These are phyloP conservation scores for Fraxinus xanthoxyloides DNA, from an alignment of 305 asterid genomes.

Conservation along the genomic window DNA sequence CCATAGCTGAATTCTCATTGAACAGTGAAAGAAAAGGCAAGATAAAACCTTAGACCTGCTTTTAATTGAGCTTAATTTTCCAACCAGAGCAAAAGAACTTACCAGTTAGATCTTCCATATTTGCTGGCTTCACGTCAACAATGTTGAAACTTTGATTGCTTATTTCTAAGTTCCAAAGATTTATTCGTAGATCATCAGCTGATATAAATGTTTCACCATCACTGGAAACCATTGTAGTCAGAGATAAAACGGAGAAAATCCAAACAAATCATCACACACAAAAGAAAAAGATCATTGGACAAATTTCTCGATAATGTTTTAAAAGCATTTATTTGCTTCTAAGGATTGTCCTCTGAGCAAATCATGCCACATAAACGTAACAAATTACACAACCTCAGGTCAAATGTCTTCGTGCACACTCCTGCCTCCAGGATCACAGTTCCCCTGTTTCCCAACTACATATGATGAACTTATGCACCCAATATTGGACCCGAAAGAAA, in stretches of 20 bases:
- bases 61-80: background rate
- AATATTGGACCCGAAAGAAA: constrained; percentile 12
- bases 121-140: constrained; percentile 94
- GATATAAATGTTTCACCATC: constrained; percentile 98
- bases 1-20: background rate
- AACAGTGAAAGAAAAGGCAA: background rate
- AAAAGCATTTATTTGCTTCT: constrained; percentile 16
- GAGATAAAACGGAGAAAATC: constrained; percentile 3
- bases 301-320: constrained; percentile 12
- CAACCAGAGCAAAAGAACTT: constrained; percentile 14
- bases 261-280: constrained; percentile 9
- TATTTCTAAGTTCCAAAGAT: constrained; percentile 98
- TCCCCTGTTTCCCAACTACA: background rate
- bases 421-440: background rate
- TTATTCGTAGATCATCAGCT: constrained; percentile 95
- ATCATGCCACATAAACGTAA: background rate
- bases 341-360: constrained; percentile 3
- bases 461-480: constrained; percentile 10
- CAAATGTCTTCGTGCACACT: background rate
- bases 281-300: constrained; percentile 6
- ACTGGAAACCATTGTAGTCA: constrained; percentile 42
- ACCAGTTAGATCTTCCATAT: constrained; percentile 99
- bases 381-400: background rate
- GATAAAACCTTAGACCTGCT: background rate
- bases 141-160: constrained; percentile 98